phyloP scores from a whole-genome alignment of 108 stramenopile species.

The Aurantiochytrium sp. region DNA sequence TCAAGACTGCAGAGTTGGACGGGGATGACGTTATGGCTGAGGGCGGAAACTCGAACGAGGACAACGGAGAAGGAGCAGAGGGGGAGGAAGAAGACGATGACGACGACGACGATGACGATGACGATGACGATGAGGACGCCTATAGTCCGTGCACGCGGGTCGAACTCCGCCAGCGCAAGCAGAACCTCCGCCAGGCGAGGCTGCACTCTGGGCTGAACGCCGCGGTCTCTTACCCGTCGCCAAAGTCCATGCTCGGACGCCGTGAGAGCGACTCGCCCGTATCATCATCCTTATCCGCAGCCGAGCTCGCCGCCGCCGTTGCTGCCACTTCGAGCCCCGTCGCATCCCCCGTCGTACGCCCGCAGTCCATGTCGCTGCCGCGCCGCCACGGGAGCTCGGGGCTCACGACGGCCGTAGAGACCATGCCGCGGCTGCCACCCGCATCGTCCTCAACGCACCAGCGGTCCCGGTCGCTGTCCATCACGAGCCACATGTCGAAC shows the following conservation, averaged over 20 bases:
- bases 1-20: no score
- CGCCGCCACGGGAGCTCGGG: not conserved
- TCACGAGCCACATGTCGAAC: no score
- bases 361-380: no score
- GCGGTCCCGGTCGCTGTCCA: no score
- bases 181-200: not conserved
- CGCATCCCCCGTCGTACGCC: not conserved
- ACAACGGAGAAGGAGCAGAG: not conserved
- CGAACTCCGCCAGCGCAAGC: not conserved
- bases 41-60: no score
- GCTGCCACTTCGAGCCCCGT: not conserved
- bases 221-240: not conserved
- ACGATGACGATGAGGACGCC: not conserved
- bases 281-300: not conserved
- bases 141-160: not conserved
- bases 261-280: not conserved
- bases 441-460: not conserved
- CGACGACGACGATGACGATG: not conserved
- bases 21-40: no score
- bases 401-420: not conserved
- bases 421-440: not conserved
- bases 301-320: conserved; percentile 16
- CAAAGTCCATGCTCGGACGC: conserved; percentile 5
- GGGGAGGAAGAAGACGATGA: not conserved
- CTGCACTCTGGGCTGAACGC: not conserved